These are phyloP conservation scores for Exophiala lecanii-corni DNA, from an alignment of 2,329 filamentous ascomycete species.

Conservation along the genomic window DNA sequence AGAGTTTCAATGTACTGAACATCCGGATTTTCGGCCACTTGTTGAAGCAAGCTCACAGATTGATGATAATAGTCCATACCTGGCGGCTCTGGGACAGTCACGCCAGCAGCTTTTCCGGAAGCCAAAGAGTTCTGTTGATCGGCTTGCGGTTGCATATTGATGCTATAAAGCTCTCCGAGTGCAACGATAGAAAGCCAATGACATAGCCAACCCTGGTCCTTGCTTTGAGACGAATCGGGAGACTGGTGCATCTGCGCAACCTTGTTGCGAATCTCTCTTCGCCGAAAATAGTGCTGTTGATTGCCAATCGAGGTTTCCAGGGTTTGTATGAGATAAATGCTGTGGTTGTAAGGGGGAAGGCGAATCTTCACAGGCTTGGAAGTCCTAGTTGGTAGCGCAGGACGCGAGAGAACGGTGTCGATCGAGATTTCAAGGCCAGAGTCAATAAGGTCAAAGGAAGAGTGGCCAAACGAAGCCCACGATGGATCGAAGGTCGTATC, in stretches of 20 bases:
- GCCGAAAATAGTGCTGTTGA: constrained; percentile 16
- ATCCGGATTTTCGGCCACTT: constrained; percentile 17
- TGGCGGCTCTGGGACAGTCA: constrained; percentile 3
- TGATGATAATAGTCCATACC: constrained; percentile 16
- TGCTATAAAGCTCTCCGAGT: constrained; percentile 14
- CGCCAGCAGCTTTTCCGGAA: background rate
- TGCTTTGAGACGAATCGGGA: constrained; percentile 14
- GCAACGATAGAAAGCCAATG: constrained; percentile 16
- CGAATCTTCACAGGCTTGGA: constrained; percentile 13
- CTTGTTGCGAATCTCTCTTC: constrained; percentile 11
- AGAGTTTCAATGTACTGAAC: constrained; percentile 16
- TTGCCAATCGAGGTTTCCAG: constrained; percentile 13
- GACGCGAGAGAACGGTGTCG: constrained; percentile 11
- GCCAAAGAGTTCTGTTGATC: constrained; percentile 2
- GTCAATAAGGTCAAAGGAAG: constrained; percentile 7
- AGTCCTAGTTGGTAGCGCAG: constrained; percentile 1
- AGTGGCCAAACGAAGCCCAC: constrained; percentile 11
- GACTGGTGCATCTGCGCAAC: constrained; percentile 15
- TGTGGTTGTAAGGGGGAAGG: constrained; percentile 17
- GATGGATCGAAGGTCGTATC: constrained; percentile 13
- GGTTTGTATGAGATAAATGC: constrained; percentile 13
- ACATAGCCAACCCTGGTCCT: constrained; percentile 19
- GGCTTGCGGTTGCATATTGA: constrained; percentile 4
- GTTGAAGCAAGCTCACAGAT: constrained; percentile 16
- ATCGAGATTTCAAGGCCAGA: constrained; percentile 15